A percentile compares a stretch with the other conserved stretches of the same genome.
These are phyloP conservation scores for Penicilliopsis zonata DNA, from an alignment of 495 filamentous ascomycete species.

Conservation along the genomic window DNA sequence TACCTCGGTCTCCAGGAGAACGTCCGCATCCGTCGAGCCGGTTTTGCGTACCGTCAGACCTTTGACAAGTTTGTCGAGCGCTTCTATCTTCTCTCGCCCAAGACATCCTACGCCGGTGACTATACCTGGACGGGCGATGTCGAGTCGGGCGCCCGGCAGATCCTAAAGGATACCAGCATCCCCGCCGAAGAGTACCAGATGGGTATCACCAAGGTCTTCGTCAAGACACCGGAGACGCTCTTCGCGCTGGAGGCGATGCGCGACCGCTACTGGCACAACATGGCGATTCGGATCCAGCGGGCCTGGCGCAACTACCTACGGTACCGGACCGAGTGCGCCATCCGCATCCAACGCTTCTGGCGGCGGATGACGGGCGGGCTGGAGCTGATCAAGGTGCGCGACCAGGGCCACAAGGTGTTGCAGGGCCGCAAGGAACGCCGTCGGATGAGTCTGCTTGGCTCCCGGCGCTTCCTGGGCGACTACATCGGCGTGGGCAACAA, in stretches of 20 bases:
- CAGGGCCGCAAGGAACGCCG: constrained; percentile 81
- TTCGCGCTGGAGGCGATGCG: constrained; percentile 98
- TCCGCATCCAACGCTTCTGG: constrained; percentile 91
- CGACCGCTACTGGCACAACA: constrained; percentile 97
- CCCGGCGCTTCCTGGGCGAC: constrained; percentile 85
- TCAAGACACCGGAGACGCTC: constrained; percentile 95
- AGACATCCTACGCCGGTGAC: constrained; percentile 90
- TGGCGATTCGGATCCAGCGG: constrained; percentile 94
- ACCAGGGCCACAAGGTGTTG: constrained; percentile 79
- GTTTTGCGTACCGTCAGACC: constrained; percentile 94
- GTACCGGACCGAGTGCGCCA: constrained; percentile 86
- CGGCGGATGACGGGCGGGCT: constrained; percentile 77
- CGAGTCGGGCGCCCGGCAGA: constrained; percentile 79
- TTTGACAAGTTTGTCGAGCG: constrained; percentile 98
- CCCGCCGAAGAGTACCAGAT: constrained; percentile 93
- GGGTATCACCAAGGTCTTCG: constrained; percentile 93
- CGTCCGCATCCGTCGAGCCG: constrained; percentile 90
- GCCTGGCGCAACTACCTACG: constrained; percentile 94
- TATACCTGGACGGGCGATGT: constrained; percentile 90
- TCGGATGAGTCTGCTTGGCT: constrained; percentile 81
- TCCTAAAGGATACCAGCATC: constrained; percentile 91
- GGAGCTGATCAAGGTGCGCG: constrained; percentile 76
- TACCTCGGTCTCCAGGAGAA: constrained; percentile 98
- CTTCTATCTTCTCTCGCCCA: constrained; percentile 90
- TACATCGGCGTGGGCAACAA: constrained; percentile 79